These are phyloP conservation scores for Trametes meyenii DNA, from an alignment of 768 basidiomycete species.

Conservation along the genomic window DNA sequence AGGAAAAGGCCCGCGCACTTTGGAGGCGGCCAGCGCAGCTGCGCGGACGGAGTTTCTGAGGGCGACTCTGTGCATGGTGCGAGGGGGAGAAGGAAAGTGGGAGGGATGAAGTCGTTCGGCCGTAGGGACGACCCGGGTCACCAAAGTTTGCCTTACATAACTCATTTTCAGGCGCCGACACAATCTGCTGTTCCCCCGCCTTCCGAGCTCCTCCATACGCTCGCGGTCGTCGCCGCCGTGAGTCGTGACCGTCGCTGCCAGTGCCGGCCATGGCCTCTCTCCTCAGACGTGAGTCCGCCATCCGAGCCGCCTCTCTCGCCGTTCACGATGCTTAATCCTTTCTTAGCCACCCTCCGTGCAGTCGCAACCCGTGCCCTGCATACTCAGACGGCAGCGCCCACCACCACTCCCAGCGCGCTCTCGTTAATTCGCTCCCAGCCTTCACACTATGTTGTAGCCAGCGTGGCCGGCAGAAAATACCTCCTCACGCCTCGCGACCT, in stretches of 20 bases:
- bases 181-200: slow-evolving; percentile 26
- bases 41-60: slow-evolving; percentile 83
- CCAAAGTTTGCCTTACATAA: slow-evolving; percentile 30
- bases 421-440: slow-evolving; percentile 88
- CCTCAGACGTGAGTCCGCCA: slow-evolving; percentile 31
- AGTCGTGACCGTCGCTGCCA: neutral
- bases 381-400: slow-evolving; percentile 35
- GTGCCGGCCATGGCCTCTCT: slow-evolving; percentile 31
- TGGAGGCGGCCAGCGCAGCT: slow-evolving; percentile 68
- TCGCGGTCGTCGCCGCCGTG: slow-evolving; percentile 19
- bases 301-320: slow-evolving; percentile 1
- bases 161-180: slow-evolving; percentile 29
- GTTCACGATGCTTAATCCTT: neutral
- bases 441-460: slow-evolving; percentile 88
- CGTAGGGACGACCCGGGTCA: slow-evolving; percentile 29
- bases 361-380: slow-evolving; percentile 36
- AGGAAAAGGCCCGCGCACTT: slow-evolving; percentile 47
- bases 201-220: slow-evolving; percentile 20
- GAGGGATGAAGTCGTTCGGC: slow-evolving; percentile 29
- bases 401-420: slow-evolving; percentile 64
- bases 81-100: slow-evolving; percentile 48
- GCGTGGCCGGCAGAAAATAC: slow-evolving; percentile 85
- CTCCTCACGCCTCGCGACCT: slow-evolving; percentile 89
- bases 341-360: slow-evolving; percentile 25
- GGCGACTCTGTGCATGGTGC: slow-evolving; percentile 83